phyloP scores from a whole-genome alignment of 495 filamentous ascomycete species.

The Pseudotulostoma volvatum region DNA sequence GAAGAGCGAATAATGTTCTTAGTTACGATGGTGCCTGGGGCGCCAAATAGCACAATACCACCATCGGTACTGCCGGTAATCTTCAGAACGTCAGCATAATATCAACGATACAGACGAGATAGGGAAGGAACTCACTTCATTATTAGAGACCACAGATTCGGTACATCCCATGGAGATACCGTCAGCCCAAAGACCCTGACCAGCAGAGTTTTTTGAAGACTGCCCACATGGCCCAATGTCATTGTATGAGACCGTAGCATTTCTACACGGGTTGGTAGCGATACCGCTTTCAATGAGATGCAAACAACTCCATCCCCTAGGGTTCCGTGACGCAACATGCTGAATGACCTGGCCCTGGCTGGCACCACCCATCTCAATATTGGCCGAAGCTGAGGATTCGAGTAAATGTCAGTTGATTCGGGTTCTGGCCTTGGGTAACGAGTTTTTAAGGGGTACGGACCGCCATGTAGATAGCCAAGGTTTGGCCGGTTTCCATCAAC shows the following conservation, averaged over 20 bases:
- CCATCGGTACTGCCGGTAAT: slow-evolving; percentile 7
- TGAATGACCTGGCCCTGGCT: slow-evolving; percentile 5
- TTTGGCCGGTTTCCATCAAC: slow-evolving; percentile 6
- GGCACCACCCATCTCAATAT: slow-evolving; percentile 1
- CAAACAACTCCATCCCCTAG: slow-evolving; percentile 9
- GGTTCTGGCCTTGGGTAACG: no score
- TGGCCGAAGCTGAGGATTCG: no score
- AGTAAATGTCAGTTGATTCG: no score
- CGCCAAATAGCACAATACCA: slow-evolving; percentile 9
- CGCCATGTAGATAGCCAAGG: slow-evolving; percentile 1
- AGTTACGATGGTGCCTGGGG: slow-evolving; percentile 7
- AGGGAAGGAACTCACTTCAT: slow-evolving; percentile 3
- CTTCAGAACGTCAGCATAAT: background rate
- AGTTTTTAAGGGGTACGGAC: no score
- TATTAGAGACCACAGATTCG: slow-evolving; percentile 6
- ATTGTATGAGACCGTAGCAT: slow-evolving; percentile 8
- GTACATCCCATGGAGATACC: slow-evolving; percentile 9
- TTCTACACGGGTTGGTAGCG: slow-evolving; percentile 5
- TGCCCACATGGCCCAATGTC: slow-evolving; percentile 9
- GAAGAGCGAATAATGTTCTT: slow-evolving; percentile 8
- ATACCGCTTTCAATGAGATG: slow-evolving; percentile 7
- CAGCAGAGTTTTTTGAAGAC: slow-evolving; percentile 4
- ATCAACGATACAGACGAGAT: background rate
- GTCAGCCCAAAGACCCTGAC: slow-evolving; percentile 7
- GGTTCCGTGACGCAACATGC: slow-evolving; percentile 6